A percentile compares a stretch with the other conserved stretches of the same genome.
Conservation (phyloP, 805 yeast species). For the Scheffersomyces spartinae region DNA sequence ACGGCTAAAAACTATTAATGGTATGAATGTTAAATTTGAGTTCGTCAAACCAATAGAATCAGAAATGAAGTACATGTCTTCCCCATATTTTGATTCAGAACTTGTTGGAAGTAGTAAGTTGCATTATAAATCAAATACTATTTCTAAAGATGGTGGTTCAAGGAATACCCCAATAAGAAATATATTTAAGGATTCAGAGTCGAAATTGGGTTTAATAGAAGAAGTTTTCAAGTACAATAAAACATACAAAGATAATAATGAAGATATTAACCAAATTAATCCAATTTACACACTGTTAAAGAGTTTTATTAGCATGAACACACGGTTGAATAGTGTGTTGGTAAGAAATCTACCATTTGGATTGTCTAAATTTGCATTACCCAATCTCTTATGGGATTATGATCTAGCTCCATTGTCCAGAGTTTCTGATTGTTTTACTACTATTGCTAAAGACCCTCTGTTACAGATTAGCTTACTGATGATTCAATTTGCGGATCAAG, state of each 20-base stretch:
- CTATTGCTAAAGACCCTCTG: constrained; percentile 14
- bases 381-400: constrained; percentile 37
- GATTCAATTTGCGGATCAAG: constrained; percentile 31
- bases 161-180: constrained; percentile 2
- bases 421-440: constrained; percentile 10
- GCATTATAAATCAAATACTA: too few relatives aligned
- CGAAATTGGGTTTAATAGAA: too few relatives aligned
- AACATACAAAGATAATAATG: too few relatives aligned
- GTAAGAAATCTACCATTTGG: constrained; percentile 39
- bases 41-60: constrained; percentile 25
- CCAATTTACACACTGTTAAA: too few relatives aligned
- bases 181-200: constrained; percentile 3
- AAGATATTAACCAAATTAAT: too few relatives aligned
- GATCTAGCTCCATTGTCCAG: constrained; percentile 19
- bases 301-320: constrained; percentile 8
- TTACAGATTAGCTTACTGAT: constrained; percentile 17
- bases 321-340: constrained; percentile 18
- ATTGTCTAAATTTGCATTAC: constrained; percentile 23
- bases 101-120: too few relatives aligned
- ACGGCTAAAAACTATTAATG: constrained; percentile 36
- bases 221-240: too few relatives aligned
- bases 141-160: too few relatives aligned
- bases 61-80: constrained; percentile 15
- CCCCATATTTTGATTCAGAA: constrained; percentile 17
- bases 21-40: constrained; percentile 32